Base-by-base conservation (phyloP, 2,329 filamentous ascomycete genomes). In the Venturia effusa region DNA sequence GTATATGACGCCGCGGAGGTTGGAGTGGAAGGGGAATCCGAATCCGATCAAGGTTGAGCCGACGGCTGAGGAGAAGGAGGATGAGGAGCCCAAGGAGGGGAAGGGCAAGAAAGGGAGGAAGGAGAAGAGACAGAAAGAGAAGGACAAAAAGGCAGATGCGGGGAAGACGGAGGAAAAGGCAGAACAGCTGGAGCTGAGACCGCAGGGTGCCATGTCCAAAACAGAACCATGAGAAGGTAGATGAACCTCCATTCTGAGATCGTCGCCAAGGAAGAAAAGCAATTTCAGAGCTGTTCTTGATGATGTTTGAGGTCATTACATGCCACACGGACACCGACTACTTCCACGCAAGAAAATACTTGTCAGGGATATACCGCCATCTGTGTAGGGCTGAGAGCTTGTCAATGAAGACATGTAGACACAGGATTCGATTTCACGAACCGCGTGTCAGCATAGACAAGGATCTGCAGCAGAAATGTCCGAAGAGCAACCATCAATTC, bases 1-100 rank as follows among this genome's bases (percentile, higher is more conserved):
- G 64, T 97, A 86, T 77, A 91, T 96, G 86, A 81, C 78, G 60
- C 79, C 81, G 24, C 79, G 88, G 61, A 78, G 81, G 68, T 71
- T 88, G 65, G 79, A 83, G 66, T 88, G 83, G 79, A 79, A 76
- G 65, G 84, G 84, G 6, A 87, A 86, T 37, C 61, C 61, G 22
- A 61, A 64, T 61, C 32, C 62, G 17, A 62, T 48, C 10, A 57
- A 57, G 51, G 24, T 51, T 34, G 55, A 43, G 40, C 54, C 57
- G 54, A 45, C 40, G 40, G 27, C 19, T 5, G 22, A 60, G 27
- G 40, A 39, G 37, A 59, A 64, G 40, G 40, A 41, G 27, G 54
- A 27, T 3, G 40, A 37, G 7, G 41, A 59, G 40, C 27, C 39
- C 17, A 57, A 59, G 61, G 61, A 40, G 15, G 24, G 24, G 6